These are phyloP conservation scores for Phoenix roebelenii DNA, from an alignment of 176 grass and related monocot species.

Conservation along the genomic window DNA sequence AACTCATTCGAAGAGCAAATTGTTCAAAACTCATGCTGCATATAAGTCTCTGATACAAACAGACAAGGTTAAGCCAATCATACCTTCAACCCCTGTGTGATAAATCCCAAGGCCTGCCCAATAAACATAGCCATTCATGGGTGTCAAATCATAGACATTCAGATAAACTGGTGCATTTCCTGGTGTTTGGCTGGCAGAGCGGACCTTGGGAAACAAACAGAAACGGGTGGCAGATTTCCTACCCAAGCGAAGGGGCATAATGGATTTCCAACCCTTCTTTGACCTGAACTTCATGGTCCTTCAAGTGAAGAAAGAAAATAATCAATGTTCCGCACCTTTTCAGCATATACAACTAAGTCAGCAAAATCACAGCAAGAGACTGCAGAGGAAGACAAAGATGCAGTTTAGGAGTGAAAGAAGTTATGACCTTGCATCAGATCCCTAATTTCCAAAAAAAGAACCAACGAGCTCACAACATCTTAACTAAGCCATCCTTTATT, in stretches of 20 bases:
- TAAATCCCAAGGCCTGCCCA: slow-evolving; percentile 95
- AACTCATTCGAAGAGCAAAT: too few species aligned
- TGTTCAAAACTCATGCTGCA: too few species aligned
- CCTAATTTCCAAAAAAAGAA: too few species aligned
- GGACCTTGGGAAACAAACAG: slow-evolving; percentile 85
- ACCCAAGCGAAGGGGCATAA: slow-evolving; percentile 55
- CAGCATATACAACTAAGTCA: too few species aligned
- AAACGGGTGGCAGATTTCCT: slow-evolving; percentile 58
- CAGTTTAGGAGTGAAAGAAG: too few species aligned
- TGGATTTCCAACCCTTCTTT: slow-evolving; percentile 92
- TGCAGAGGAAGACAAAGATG: too few species aligned
- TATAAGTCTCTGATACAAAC: neutral
- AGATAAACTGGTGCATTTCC: slow-evolving; percentile 82
- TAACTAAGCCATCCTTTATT: too few species aligned
- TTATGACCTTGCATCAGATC: too few species aligned
- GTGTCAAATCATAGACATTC: slow-evolving; percentile 94
- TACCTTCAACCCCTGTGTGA: slow-evolving; percentile 97
- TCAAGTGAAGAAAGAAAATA: slow-evolving; percentile 4
- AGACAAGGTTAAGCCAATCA: slow-evolving; percentile 10
- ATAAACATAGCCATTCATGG: slow-evolving; percentile 89
- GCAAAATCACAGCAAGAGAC: too few species aligned
- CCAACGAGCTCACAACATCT: too few species aligned
- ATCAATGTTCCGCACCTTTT: too few species aligned
- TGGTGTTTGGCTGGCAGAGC: slow-evolving; percentile 40
- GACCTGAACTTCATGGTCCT: slow-evolving; percentile 79